Base-by-base conservation (phyloP, 371 early-diverging fungal species). In the Catenaria anguillulae region DNA sequence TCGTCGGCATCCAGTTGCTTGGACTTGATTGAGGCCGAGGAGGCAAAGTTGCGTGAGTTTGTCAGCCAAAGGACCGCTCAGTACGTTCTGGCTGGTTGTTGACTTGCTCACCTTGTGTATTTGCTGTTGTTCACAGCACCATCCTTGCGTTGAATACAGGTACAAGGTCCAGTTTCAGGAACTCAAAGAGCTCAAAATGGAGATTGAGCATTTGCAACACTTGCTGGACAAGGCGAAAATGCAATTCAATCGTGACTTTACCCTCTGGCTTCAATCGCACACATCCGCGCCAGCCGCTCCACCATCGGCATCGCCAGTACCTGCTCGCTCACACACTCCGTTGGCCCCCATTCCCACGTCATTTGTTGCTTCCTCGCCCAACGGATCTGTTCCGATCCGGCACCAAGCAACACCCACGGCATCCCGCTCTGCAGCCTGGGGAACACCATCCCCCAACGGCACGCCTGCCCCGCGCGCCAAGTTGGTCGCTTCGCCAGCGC, bases 151-250 rank as follows among this genome's bases (percentile, higher is more conserved):
- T 5, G 26, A 48, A 15, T 29, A 5, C 60, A 66, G 66, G 43
- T 79, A 79, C 69, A 72, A 75, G 63, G 56, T 58, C 15, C 54
- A 74, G 6, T 79, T 77, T 62, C 66, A 72, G 54, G 43, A 61
- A 6, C 68, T 80, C 43, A 79, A 78, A 54, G 75, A 76, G 21
- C 60, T 79, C 50, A 76, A 77, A 60, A 29, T 72, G 2, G 81
- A 80, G 64, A 78, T 79, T 63, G 81, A 79, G 62, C 81, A 80
- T 67, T 61, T 78, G 54, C 76, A 80, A 64, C 81, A 80, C 63
- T 69, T 79, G 3, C 66, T 80, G 12, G 81, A 79, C 43, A 77
- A 76, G 61, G 79, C 72, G 19, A 66, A 79, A 52, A 62, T 68
- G 10, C 60, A 76, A 24, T 63, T 80, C 50, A 72, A 72, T 13